Evolutionary conservation across 1,284 basidiomycete genomes (phyloP), one percentile per base, ranked within the genome.

Genomic region (Anthracocystis panici-leucophaei): DNA sequence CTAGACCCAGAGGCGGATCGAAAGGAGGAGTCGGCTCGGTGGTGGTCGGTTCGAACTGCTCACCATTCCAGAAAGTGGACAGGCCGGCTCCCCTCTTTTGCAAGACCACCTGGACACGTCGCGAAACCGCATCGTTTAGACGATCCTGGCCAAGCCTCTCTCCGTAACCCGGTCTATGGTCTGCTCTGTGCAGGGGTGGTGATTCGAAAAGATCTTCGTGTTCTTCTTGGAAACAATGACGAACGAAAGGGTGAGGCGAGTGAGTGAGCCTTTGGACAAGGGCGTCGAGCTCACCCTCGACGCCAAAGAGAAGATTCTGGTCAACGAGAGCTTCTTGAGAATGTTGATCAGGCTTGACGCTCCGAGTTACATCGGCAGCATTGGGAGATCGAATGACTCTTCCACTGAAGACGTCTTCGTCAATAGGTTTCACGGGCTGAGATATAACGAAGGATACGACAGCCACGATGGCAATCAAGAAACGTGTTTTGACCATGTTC

Each of bases 31-130:
- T 29, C 11, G 52, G 25, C 25, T 42, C 40, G 18, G 52, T 10
- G 9, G 40, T 42, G 1, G 52, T 42, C 6, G 52, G 52, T 11
- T 54, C 52, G n/a, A 54, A 54, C 4, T 42, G 25, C 38, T 54
- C 52, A 3, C 16, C 35, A 1, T 20, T 12, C 40, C 38, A 54
- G 4, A 54, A 40, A 2, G 40, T 20, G 11, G 40, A 41, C 12
- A 54, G 3, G 7, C n/a, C 16, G 18, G 9, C 40, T 18, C 40
- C 52, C 29, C 40, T 25, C 8, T 31, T 54, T 18, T 54, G 40
- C 40, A 54, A 40, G 3, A 10, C 25, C 14, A 14, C 9, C 46
- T 27, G 14, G 29, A 29, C 27, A 48, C 46, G 21, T n/a, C 12
- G 46, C 5, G 27, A 23, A 16, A 29, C 16, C 6, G 7, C 46